These are phyloP conservation scores for Salvia rosmarinus DNA, from an alignment of 257 asterid genomes.

Conservation along the genomic window DNA sequence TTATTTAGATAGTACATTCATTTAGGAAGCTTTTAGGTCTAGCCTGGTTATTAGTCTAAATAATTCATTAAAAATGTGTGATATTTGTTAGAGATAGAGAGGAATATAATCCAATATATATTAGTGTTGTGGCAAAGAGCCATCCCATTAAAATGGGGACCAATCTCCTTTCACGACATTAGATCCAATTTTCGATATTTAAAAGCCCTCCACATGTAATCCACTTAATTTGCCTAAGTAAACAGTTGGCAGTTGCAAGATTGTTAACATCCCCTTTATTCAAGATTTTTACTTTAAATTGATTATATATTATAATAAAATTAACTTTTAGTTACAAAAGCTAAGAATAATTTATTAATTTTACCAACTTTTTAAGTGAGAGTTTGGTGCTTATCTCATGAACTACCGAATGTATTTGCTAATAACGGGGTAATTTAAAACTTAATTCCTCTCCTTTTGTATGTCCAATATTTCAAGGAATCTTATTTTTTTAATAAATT, in stretches of 20 bases:
- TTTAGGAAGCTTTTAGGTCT: neutral
- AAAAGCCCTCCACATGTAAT: constrained; percentile 24
- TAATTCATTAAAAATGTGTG: no score
- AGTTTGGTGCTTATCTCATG: no score
- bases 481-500: no score
- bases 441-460: no score
- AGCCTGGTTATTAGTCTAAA: neutral
- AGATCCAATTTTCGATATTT: constrained; percentile 24
- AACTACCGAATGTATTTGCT: no score
- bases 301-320: neutral
- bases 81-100: neutral
- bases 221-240: constrained; percentile 26
- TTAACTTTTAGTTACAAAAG: neutral
- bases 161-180: constrained; percentile 33
- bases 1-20: no score
- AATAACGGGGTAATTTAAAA: no score
- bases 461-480: no score
- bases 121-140: neutral
- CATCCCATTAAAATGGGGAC: constrained; percentile 40
- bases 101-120: neutral
- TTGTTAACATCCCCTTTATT: constrained; percentile 1
- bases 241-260: constrained; percentile 36
- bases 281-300: neutral
- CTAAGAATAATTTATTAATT: neutral
- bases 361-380: no score